phyloP scores from a whole-genome alignment of 2,329 filamentous ascomycete genomes.

The Fusarium dlaminii region DNA sequence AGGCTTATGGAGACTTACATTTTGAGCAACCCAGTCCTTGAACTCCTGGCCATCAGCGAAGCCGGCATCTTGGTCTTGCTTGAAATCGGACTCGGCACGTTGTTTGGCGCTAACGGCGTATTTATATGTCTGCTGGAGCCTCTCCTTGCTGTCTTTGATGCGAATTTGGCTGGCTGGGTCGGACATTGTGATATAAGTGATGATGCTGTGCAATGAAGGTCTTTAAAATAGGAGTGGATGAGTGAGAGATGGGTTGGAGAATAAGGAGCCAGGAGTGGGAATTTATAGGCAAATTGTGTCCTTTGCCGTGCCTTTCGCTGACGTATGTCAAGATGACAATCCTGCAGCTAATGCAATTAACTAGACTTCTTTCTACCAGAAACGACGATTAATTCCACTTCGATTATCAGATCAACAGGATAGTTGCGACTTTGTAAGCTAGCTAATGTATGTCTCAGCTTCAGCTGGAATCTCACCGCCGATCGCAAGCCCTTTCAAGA shows the following conservation, averaged over 20 bases:
- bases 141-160: not conserved
- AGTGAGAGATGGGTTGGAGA: fast-evolving
- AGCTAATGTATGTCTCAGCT: not conserved
- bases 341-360: not conserved
- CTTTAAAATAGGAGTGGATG: fast-evolving
- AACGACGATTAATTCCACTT: not conserved
- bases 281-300: not conserved
- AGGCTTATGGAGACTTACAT: not conserved
- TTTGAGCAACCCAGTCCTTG: fast-evolving
- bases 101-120: fast-evolving
- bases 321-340: not conserved
- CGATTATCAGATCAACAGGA: not conserved
- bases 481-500: not conserved
- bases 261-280: fast-evolving
- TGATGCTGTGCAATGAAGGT: fast-evolving
- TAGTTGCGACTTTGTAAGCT: not conserved
- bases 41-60: fast-evolving
- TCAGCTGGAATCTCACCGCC: not conserved
- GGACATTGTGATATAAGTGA: not conserved
- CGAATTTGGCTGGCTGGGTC: not conserved
- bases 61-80: fast-evolving
- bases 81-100: not conserved
- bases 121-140: not conserved
- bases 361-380: not conserved
- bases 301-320: not conserved